These are phyloP conservation scores for Jatropha multifida DNA, from an alignment of 441 rosid species.

Conservation along the genomic window DNA sequence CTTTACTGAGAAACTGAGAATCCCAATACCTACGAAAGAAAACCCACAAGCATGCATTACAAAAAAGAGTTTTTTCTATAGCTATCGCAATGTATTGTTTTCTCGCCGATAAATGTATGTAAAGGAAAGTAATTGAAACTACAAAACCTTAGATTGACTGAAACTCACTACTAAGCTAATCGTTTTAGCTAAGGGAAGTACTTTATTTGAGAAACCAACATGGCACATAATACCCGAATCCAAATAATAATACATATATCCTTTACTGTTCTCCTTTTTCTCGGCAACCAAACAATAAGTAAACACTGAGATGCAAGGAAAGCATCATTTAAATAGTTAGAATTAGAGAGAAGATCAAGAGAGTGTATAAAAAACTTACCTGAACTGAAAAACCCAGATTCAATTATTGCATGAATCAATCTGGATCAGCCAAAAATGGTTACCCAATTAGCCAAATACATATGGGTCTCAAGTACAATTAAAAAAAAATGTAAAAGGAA, in stretches of 20 bases:
- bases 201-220: slow-evolving; percentile 3
- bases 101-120: slow-evolving; percentile 6
- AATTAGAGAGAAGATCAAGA: slow-evolving; percentile 27
- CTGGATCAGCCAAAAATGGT: slow-evolving; percentile 22
- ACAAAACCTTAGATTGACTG: neutral
- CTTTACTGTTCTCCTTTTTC: slow-evolving; percentile 7
- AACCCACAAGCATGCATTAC: slow-evolving; percentile 14
- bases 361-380: slow-evolving; percentile 28
- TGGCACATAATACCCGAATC: slow-evolving; percentile 2
- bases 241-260: neutral
- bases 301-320: neutral
- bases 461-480: slow-evolving; percentile 21
- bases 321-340: neutral
- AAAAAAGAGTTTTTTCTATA: slow-evolving; percentile 1
- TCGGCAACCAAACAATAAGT: slow-evolving; percentile 15
- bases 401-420: slow-evolving; percentile 23
- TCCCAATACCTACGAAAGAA: slow-evolving; percentile 20
- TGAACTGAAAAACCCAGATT: slow-evolving; percentile 25
- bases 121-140: neutral
- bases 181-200: neutral
- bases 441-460: slow-evolving; percentile 23
- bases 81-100: slow-evolving; percentile 8
- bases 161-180: neutral
- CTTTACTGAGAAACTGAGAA: neutral
- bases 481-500: neutral